Percentiles rank a stretch among this genome's conserved stretches.
phyloP scores from a whole-genome alignment of 139 green algal genomes.

The Volvox reticuliferus region DNA sequence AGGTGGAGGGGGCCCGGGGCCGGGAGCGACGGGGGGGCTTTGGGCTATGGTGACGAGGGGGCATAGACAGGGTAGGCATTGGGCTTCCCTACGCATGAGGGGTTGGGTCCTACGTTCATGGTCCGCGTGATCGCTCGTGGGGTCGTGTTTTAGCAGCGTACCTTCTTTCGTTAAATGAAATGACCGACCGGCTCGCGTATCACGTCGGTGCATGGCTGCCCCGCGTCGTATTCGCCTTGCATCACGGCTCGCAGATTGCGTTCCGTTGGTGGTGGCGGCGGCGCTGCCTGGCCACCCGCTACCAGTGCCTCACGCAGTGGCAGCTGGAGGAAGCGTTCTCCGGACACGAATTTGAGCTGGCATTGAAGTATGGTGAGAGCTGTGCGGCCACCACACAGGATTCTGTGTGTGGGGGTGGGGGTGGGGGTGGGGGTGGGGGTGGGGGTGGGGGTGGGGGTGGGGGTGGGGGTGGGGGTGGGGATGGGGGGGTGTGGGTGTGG shows the following conservation, averaged over 20 bases:
- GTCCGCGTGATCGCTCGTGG: too few species aligned
- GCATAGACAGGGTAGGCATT: not conserved
- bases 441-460: not conserved
- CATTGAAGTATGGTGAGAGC: slow-evolving; percentile 54
- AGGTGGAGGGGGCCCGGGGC: not conserved
- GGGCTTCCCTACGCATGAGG: too few species aligned
- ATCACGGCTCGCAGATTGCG: not conserved
- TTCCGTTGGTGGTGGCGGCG: slow-evolving; percentile 40
- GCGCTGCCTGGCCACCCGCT: not conserved
- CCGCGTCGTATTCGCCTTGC: too few species aligned
- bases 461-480: not conserved
- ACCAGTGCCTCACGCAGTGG: slow-evolving; percentile 59
- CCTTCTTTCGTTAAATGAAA: too few species aligned
- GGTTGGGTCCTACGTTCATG: too few species aligned
- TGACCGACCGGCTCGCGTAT: too few species aligned
- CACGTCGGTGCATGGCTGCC: too few species aligned
- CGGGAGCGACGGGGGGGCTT: too few species aligned
- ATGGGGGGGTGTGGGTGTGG: not conserved
- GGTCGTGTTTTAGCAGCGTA: too few species aligned
- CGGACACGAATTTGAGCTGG: slow-evolving; percentile 66
- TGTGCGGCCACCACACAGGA: too few species aligned
- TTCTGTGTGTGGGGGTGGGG: not conserved
- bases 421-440: not conserved
- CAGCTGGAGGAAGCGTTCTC: slow-evolving; percentile 56
- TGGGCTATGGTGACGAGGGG: too few species aligned